phyloP scores from a whole-genome alignment of 2,329 filamentous ascomycete species.

The Epichloe gansuensis region DNA sequence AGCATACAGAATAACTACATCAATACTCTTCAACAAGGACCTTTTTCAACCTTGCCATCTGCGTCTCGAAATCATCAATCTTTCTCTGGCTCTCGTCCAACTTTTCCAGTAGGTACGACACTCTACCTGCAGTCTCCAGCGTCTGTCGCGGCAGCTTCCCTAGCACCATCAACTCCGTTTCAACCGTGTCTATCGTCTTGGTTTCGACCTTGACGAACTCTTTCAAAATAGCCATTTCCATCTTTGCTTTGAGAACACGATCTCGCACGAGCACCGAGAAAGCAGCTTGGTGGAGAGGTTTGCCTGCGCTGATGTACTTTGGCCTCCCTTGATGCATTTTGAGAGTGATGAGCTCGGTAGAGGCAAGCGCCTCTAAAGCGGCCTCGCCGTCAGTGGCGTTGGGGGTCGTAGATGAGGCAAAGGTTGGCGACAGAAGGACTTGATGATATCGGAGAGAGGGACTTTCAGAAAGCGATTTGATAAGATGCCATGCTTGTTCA shows the following conservation, averaged over 20 bases:
- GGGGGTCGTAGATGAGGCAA: constrained; percentile 42
- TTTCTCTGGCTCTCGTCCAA: constrained; percentile 60
- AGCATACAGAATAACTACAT: not conserved
- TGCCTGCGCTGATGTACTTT: constrained; percentile 62
- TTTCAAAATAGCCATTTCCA: constrained; percentile 57
- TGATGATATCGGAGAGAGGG: constrained; percentile 72
- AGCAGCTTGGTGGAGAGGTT: constrained; percentile 74
- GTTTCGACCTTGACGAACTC: constrained; percentile 61
- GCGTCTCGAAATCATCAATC: constrained; percentile 59
- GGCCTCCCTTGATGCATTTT: constrained; percentile 63
- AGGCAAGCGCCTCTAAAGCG: constrained; percentile 67
- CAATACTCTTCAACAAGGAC: constrained; percentile 34
- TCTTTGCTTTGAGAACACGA: constrained; percentile 55
- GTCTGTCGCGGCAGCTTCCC: constrained; percentile 59
- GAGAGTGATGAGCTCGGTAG: constrained; percentile 75
- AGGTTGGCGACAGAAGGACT: constrained; percentile 63
- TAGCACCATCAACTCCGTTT: constrained; percentile 62
- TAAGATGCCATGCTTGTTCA: constrained; percentile 82
- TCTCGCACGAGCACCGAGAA: constrained; percentile 64
- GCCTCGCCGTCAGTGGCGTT: constrained; percentile 51
- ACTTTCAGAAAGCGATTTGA: constrained; percentile 61
- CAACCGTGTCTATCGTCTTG: constrained; percentile 62
- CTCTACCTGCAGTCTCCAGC: constrained; percentile 49
- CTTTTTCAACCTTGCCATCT: constrained; percentile 62
- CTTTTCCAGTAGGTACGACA: constrained; percentile 63